These are phyloP conservation scores for Solanum hybrid DNA, from an alignment of 305 asterid genomes.

Conservation along the genomic window DNA sequence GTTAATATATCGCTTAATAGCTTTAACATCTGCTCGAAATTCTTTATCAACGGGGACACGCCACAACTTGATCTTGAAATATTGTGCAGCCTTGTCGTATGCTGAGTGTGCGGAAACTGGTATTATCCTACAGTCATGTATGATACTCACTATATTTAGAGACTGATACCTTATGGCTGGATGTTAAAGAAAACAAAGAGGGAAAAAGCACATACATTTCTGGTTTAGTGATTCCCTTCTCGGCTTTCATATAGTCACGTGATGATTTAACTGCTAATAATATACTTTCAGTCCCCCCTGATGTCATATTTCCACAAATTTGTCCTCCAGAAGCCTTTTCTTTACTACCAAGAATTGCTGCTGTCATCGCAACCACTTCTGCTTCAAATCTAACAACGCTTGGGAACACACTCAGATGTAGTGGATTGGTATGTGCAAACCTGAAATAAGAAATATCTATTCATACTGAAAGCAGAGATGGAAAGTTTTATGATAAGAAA, in stretches of 20 bases:
- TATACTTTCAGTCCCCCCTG: conserved; percentile 99
- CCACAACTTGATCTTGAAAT: conserved; percentile 91
- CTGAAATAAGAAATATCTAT: conserved; percentile 31
- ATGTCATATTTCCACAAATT: conserved; percentile 97
- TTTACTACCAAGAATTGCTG: conserved; percentile 84
- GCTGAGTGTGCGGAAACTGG: conserved; percentile 99
- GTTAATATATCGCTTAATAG: conserved; percentile 58
- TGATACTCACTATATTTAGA: conserved; percentile 15
- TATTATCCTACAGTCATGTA: conserved; percentile 62
- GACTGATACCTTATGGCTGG: conserved; percentile 1
- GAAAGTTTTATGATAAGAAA: neutral
- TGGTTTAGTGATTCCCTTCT: conserved; percentile 75
- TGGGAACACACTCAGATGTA: conserved; percentile 88
- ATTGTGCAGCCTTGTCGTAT: conserved; percentile 96
- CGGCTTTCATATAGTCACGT: conserved; percentile 84
- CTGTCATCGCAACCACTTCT: conserved; percentile 95
- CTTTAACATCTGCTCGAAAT: conserved; percentile 79
- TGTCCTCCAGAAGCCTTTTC: conserved; percentile 78
- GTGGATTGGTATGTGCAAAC: conserved; percentile 97
- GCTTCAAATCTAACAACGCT: conserved; percentile 90
- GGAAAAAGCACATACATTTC: conserved; percentile 52
- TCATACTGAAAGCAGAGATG: neutral
- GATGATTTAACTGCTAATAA: conserved; percentile 85
- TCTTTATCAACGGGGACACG: conserved; percentile 81
- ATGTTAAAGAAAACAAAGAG: neutral